Evolutionary conservation across 2,329 filamentous ascomycete genomes (phyloP).

Genomic region (Tolypocladium sp.): DNA sequence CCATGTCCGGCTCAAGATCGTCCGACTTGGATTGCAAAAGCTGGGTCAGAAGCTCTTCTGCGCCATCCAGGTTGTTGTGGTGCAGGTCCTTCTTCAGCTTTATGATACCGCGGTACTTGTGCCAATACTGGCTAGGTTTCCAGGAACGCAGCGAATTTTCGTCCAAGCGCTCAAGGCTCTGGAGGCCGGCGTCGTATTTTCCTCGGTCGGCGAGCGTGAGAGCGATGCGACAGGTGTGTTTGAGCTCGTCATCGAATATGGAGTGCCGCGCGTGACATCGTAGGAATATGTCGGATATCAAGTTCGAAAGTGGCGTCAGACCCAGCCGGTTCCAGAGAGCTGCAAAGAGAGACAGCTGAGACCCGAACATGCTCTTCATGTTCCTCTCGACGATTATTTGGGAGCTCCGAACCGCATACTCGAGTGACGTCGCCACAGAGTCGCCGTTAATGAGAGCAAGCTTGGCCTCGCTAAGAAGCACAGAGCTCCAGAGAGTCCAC

Average conservation of each 20-base stretch:
- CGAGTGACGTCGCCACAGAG: slow-evolving; percentile 54
- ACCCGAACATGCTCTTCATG: slow-evolving; percentile 62
- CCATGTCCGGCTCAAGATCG: slow-evolving; percentile 42
- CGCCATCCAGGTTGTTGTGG: slow-evolving; percentile 41
- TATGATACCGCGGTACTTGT: slow-evolving; percentile 57
- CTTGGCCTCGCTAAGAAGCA: slow-evolving; percentile 78
- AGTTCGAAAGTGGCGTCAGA: slow-evolving; percentile 41
- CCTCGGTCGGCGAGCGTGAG: slow-evolving; percentile 53
- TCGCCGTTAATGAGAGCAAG: slow-evolving; percentile 64
- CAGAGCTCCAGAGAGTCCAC: slow-evolving; percentile 76
- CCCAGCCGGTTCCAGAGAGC: slow-evolving; percentile 72
- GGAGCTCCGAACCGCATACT: slow-evolving; percentile 73
- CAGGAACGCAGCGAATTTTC: slow-evolving; percentile 57
- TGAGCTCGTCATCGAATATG: slow-evolving; percentile 68
- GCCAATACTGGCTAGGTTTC: slow-evolving; percentile 68
- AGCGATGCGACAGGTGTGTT: slow-evolving; percentile 62
- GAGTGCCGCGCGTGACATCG: slow-evolving; percentile 54
- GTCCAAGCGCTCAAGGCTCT: slow-evolving; percentile 35
- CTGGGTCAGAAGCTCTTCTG: slow-evolving; percentile 40
- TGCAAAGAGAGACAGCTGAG: slow-evolving; percentile 63
- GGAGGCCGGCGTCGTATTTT: slow-evolving; percentile 57
- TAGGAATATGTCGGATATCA: slow-evolving; percentile 64
- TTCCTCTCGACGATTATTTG: slow-evolving; percentile 73
- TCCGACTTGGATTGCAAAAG: slow-evolving; percentile 41
- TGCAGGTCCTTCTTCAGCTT: slow-evolving; percentile 56